Percentiles rank a stretch among this genome's conserved stretches.
These are phyloP conservation scores for Vigna hirtella DNA, from an alignment of 306 rosid species.

Conservation along the genomic window DNA sequence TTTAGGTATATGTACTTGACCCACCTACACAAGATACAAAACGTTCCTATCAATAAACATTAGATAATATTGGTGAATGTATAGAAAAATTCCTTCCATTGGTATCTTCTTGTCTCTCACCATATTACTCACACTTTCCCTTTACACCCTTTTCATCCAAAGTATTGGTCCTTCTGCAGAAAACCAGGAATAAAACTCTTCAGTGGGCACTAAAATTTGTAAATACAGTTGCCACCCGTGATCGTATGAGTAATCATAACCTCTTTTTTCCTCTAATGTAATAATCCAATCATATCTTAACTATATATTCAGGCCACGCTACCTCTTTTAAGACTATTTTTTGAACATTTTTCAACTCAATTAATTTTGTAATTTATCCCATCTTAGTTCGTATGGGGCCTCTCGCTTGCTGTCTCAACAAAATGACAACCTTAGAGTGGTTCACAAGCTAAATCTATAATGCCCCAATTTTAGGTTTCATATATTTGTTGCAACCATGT, in stretches of 20 bases:
- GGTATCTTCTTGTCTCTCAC: no score
- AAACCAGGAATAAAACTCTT: background rate
- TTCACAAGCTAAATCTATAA: conserved; percentile 27
- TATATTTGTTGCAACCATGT: conserved; percentile 28
- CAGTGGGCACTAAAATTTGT: background rate
- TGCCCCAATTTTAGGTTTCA: conserved; percentile 23
- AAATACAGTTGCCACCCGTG: conserved; percentile 22
- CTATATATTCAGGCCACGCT: conserved; percentile 10
- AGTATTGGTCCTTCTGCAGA: background rate
- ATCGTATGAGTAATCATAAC: conserved; percentile 10
- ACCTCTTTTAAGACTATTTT: conserved; percentile 5
- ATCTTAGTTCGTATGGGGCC: background rate
- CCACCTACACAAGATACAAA: no score
- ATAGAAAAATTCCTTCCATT: no score
- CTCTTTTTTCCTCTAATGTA: conserved; percentile 1
- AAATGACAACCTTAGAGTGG: conserved; percentile 46
- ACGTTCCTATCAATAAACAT: no score
- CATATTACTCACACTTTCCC: no score
- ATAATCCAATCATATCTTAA: conserved; percentile 23
- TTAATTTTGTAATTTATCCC: conserved; percentile 33
- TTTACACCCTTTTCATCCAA: no score
- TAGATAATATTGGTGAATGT: no score
- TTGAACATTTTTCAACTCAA: background rate
- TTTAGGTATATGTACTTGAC: no score
- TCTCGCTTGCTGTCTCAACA: conserved; percentile 33